phyloP scores from a whole-genome alignment of 306 rosid genomes.

The Boehmeria nivea region DNA sequence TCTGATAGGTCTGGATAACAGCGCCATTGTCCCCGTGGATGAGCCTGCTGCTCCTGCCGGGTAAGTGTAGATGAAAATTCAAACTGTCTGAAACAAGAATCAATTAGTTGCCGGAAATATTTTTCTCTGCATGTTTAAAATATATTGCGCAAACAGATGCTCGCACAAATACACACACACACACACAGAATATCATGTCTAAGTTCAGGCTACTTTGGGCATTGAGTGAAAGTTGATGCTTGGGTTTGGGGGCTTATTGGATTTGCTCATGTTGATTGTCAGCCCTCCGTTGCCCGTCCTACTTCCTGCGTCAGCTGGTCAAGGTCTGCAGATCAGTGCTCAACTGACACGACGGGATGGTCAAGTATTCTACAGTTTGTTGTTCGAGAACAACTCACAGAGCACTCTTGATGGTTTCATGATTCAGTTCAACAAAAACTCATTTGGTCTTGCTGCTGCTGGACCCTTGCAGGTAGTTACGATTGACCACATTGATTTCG shows the following conservation, averaged over 20 bases:
- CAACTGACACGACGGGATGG: constrained; percentile 70
- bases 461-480: constrained; percentile 92
- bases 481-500: no score
- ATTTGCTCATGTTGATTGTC: constrained; percentile 30
- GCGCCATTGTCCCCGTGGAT: constrained; percentile 69
- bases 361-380: constrained; percentile 74
- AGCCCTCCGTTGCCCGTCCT: constrained; percentile 83
- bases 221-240: no score
- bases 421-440: constrained; percentile 97
- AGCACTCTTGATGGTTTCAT: constrained; percentile 84
- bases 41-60: constrained; percentile 69
- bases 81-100: constrained; percentile 11
- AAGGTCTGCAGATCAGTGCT: constrained; percentile 97
- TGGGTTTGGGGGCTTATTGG: no score
- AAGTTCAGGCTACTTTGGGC: no score
- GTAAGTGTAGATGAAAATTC: constrained; percentile 40
- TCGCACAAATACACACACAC: no score
- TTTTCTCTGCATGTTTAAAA: background rate
- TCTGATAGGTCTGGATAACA: constrained; percentile 80
- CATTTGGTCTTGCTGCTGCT: constrained; percentile 93
- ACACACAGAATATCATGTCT: no score
- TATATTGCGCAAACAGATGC: no score
- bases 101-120: background rate
- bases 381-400: constrained; percentile 83
- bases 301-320: constrained; percentile 76